phyloP scores from a whole-genome alignment of 1,284 basidiomycete species.

The Sporisorium iseilematis-ciliati region DNA sequence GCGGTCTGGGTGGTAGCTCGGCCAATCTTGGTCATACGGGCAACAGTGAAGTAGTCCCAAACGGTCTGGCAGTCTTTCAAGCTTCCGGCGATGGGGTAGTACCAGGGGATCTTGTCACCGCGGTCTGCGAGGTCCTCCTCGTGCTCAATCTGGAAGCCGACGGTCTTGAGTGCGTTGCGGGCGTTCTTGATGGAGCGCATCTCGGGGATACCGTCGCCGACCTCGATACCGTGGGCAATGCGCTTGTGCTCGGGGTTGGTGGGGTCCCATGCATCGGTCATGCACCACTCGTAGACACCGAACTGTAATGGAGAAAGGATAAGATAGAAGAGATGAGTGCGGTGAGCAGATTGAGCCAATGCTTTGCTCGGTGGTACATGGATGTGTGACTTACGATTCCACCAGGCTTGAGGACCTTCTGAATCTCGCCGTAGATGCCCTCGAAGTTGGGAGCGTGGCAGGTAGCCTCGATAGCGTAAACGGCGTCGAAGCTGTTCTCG shows the following conservation, averaged over 20 bases:
- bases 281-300: constrained; percentile 98
- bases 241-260: constrained; percentile 88
- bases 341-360: neutral
- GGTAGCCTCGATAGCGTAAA: constrained; percentile 98
- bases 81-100: constrained; percentile 95
- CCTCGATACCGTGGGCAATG: constrained; percentile 80
- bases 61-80: constrained; percentile 89
- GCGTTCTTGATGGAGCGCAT: constrained; percentile 86
- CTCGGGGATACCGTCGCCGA: constrained; percentile 97
- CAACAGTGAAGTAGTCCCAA: constrained; percentile 79
- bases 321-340: neutral
- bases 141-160: constrained; percentile 89
- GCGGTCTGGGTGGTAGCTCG: constrained; percentile 85
- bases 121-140: constrained; percentile 95
- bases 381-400: constrained; percentile 79
- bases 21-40: constrained; percentile 83
- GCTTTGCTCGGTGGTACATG: neutral
- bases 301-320: constrained; percentile 75
- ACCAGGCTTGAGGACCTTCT: constrained; percentile 95
- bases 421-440: constrained; percentile 93
- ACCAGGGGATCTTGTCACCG: constrained; percentile 85
- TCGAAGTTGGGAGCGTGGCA: constrained; percentile 96
- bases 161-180: constrained; percentile 82
- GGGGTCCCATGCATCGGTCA: constrained; percentile 95
- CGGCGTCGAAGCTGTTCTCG: constrained; percentile 92